phyloP scores from a whole-genome alignment of 2,329 filamentous ascomycete genomes.

The Cryphonectria parasitica region DNA sequence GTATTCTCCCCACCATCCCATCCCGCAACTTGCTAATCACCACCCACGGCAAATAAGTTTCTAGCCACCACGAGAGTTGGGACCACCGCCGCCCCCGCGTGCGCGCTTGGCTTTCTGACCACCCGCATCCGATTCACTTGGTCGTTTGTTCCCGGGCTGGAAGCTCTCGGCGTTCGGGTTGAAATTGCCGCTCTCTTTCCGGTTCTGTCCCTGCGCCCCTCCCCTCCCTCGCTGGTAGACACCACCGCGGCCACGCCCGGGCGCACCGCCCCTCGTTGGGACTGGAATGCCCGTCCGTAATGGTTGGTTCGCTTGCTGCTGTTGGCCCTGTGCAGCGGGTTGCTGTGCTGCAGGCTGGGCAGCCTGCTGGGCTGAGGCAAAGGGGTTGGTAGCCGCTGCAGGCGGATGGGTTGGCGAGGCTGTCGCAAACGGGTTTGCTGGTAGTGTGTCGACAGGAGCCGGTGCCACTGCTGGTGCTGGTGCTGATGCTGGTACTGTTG shows the following conservation, averaged over 20 bases:
- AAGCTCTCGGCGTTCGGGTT: slow-evolving; percentile 57
- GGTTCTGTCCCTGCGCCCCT: slow-evolving; percentile 40
- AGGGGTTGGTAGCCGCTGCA: slow-evolving; percentile 14
- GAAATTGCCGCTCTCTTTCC: slow-evolving; percentile 47
- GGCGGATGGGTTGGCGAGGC: slow-evolving; percentile 11
- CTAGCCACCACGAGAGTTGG: not conserved
- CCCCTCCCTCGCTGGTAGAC: slow-evolving; percentile 38
- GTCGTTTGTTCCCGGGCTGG: slow-evolving; percentile 59
- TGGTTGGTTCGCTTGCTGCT: slow-evolving; percentile 25
- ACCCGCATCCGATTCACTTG: slow-evolving; percentile 45
- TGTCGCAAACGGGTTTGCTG: slow-evolving; percentile 29
- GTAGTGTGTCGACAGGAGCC: slow-evolving; percentile 9
- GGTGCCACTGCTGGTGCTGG: slow-evolving; percentile 23
- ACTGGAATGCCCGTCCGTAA: slow-evolving; percentile 34
- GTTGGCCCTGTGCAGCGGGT: slow-evolving; percentile 14
- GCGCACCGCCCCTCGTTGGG: slow-evolving; percentile 32
- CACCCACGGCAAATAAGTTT: not conserved
- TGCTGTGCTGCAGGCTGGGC: slow-evolving; percentile 30
- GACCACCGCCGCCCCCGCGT: slow-evolving; percentile 37
- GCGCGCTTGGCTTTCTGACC: slow-evolving; percentile 37
- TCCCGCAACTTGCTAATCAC: not conserved
- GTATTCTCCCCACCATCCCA: not conserved
- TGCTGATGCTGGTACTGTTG: slow-evolving; percentile 25
- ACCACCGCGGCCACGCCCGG: slow-evolving; percentile 34
- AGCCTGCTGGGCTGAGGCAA: slow-evolving; percentile 24